A percentile compares a stretch with the other conserved stretches of the same genome.
phyloP scores from a whole-genome alignment of 139 green algal species.

The Mesotaenium endlicherianum region DNA sequence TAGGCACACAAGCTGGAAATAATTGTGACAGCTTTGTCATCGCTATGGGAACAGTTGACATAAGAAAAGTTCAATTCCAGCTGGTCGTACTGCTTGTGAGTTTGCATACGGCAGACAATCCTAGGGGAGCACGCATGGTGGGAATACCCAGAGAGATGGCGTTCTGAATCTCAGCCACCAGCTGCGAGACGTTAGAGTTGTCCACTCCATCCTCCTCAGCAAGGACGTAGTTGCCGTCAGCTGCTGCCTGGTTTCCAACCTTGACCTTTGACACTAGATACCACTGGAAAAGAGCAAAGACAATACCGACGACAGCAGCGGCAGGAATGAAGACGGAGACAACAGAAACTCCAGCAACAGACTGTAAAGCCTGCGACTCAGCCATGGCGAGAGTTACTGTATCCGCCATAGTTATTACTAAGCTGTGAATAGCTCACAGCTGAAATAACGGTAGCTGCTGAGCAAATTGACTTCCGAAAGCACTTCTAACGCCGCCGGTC shows the following conservation, averaged over 20 bases:
- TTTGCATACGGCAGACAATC: too few relatives aligned
- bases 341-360: too few relatives aligned
- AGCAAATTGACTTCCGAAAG: too few relatives aligned
- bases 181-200: conserved; percentile 13
- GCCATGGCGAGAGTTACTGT: too few relatives aligned
- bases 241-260: background rate
- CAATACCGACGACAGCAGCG: conserved; percentile 28
- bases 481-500: too few relatives aligned
- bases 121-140: too few relatives aligned
- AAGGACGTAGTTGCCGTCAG: conserved; percentile 21
- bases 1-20: too few relatives aligned
- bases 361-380: too few relatives aligned
- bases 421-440: too few relatives aligned
- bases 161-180: conserved; percentile 45
- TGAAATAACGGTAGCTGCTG: too few relatives aligned
- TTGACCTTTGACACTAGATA: conserved; percentile 32
- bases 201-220: conserved; percentile 10
- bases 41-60: background rate
- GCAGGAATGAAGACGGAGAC: conserved; percentile 36
- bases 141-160: conserved; percentile 42
- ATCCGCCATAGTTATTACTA: too few relatives aligned
- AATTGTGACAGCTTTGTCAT: background rate
- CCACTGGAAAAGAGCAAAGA: conserved; percentile 41
- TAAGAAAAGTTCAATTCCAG: background rate
- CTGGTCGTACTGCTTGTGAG: too few relatives aligned